Base-by-base conservation (phyloP, 108 stramenopile genomes). In the Pelagomonas calceolata region DNA sequence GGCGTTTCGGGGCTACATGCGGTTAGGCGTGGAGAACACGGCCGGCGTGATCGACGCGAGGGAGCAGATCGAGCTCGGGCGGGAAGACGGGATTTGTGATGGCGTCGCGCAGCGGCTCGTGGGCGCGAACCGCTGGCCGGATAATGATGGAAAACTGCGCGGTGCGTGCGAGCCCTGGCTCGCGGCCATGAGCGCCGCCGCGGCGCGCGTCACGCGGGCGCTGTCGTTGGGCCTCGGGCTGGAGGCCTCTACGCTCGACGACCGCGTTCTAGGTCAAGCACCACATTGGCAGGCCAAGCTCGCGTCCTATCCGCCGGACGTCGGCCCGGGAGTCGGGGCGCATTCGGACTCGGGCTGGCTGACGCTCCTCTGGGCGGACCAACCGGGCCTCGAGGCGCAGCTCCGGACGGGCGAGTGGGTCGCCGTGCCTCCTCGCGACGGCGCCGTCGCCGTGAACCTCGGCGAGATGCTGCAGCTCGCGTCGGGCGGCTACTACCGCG, bases 21-120 rank as follows among this genome's bases (percentile, higher is more conserved):
- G 79, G 0, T 36, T 89, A 68, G 88, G 88, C 5, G 76, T 85
- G 33, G 86, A 89, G 76, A 89, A 89, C 73, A 89, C 88, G 30
- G 81, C 78, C 39, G 88, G 88, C 36, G 78, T 71, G 63, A 68
- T 81, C n/a, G 88, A 89, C 74, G 72, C 51, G n/a, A 65, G 88
- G 70, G 88, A 89, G 44, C 86, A 89, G 68, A 73, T 89, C 64
- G 88, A 89, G 67, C 84, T 83, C 69, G 88, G 84, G 65, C 82
- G 79, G n/a, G 85, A 86, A 65, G 64, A 65, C 30, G 31, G 31
- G 14, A 14, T 65, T 17, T 9, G 7, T 17, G 64, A 43, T 5
- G 30, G 32, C 31, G 15, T 7, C 9, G 39, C 39, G 39, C 39
- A 12, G 39, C 39, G 39, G 9, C 39, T 43, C 39, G 9, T 43